A percentile compares a stretch with the other conserved stretches of the same genome.
These are phyloP conservation scores for Zangia roseola DNA, from an alignment of 768 basidiomycete species.

Conservation along the genomic window DNA sequence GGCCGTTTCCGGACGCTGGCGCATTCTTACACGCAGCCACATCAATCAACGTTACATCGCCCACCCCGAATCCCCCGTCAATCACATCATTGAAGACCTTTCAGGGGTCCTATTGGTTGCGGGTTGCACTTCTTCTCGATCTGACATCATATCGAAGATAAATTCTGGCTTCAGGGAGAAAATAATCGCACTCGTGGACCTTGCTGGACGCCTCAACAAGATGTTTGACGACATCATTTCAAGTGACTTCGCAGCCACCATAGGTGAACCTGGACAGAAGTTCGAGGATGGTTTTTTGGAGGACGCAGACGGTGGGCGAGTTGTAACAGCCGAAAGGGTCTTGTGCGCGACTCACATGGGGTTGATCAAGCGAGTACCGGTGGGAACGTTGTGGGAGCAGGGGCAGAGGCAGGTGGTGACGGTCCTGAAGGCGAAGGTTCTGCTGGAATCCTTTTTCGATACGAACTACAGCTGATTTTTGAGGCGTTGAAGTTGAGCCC, in stretches of 20 bases:
- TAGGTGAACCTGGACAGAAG: slow-evolving; percentile 2
- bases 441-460: slow-evolving; percentile 6
- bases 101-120: slow-evolving; percentile 5
- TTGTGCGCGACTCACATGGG: slow-evolving; percentile 11
- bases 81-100: slow-evolving; percentile 1
- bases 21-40: slow-evolving; percentile 6
- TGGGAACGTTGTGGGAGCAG: slow-evolving; percentile 9
- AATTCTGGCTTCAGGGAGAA: slow-evolving; percentile 3
- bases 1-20: slow-evolving; percentile 14
- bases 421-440: slow-evolving; percentile 9
- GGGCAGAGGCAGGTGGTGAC: slow-evolving; percentile 3
- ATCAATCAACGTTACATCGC: not conserved
- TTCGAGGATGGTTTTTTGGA: slow-evolving; percentile 8
- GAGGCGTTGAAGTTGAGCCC: too few species aligned
- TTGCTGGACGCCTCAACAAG: slow-evolving; percentile 11
- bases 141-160: not conserved
- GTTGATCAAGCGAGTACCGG: slow-evolving; percentile 5
- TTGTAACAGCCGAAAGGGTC: not conserved
- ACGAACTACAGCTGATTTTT: not conserved
- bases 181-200: slow-evolving; percentile 5
- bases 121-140: slow-evolving; percentile 5
- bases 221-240: slow-evolving; percentile 12
- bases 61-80: not conserved
- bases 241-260: slow-evolving; percentile 11
- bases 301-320: not conserved